A percentile compares a stretch with the other conserved stretches of the same genome.
Conservation (phyloP, 768 basidiomycete species). For the Suillus discolor region DNA sequence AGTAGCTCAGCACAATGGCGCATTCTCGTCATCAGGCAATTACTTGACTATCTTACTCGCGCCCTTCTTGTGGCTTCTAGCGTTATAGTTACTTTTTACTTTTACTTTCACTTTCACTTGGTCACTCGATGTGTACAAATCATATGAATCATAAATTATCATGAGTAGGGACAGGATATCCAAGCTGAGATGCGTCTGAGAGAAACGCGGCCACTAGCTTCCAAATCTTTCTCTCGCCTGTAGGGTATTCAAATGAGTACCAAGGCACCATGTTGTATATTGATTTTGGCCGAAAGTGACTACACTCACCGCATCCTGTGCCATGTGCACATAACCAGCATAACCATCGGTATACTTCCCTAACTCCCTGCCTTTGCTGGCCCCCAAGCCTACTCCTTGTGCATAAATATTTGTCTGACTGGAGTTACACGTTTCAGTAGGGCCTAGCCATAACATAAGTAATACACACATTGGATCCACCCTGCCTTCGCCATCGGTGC, state of each 20-base stretch:
- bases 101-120: background rate
- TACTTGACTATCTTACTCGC: background rate
- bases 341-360: slow-evolving; percentile 71
- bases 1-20: slow-evolving; percentile 7
- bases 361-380: slow-evolving; percentile 85
- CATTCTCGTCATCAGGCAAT: slow-evolving; percentile 8
- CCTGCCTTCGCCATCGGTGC: slow-evolving; percentile 78
- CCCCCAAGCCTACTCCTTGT: slow-evolving; percentile 89
- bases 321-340: slow-evolving; percentile 71
- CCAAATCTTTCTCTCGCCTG: slow-evolving; percentile 40
- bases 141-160: slow-evolving; percentile 11
- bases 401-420: slow-evolving; percentile 87
- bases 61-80: background rate
- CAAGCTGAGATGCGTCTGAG: slow-evolving; percentile 2
- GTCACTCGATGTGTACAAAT: background rate
- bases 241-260: slow-evolving; percentile 26
- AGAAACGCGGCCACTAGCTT: slow-evolving; percentile 18
- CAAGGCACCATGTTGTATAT: slow-evolving; percentile 17
- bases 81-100: background rate
- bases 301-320: slow-evolving; percentile 63
- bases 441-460: slow-evolving; percentile 1
- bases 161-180: slow-evolving; percentile 1
- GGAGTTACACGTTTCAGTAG: slow-evolving; percentile 15
- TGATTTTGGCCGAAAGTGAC: slow-evolving; percentile 22
- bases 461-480: slow-evolving; percentile 81